phyloP scores from a whole-genome alignment of 371 early-diverging fungal genomes.

The Lichtheimia ramosa region DNA sequence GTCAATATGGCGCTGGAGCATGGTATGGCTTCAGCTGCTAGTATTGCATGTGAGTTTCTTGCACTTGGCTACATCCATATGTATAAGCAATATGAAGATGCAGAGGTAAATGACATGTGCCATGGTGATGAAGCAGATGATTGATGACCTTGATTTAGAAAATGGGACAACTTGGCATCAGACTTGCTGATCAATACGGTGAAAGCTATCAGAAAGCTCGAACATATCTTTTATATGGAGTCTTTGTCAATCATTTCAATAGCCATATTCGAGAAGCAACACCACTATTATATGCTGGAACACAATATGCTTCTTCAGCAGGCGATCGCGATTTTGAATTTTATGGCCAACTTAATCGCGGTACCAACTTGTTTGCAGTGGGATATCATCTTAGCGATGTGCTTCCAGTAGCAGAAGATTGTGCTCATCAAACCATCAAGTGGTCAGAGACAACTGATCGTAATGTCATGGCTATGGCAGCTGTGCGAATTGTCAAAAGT shows the following conservation, averaged over 20 bases:
- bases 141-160: not conserved
- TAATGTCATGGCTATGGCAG: slow-evolving; percentile 29
- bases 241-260: slow-evolving; percentile 33
- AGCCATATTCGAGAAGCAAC: slow-evolving; percentile 26
- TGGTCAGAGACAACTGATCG: slow-evolving; percentile 33
- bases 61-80: slow-evolving; percentile 28
- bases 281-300: too few relatives aligned
- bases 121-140: too few relatives aligned
- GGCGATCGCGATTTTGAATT: slow-evolving; percentile 46
- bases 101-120: slow-evolving; percentile 11
- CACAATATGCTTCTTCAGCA: slow-evolving; percentile 13
- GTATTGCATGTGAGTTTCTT: slow-evolving; percentile 28
- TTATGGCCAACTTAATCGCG: slow-evolving; percentile 3
- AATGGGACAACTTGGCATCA: slow-evolving; percentile 31
- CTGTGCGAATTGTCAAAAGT: slow-evolving; percentile 42
- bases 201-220: slow-evolving; percentile 33
- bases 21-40: slow-evolving; percentile 27
- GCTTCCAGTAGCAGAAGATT: slow-evolving; percentile 28
- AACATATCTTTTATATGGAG: slow-evolving; percentile 23
- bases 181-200: slow-evolving; percentile 24
- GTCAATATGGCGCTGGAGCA: slow-evolving; percentile 27
- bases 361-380: too few relatives aligned
- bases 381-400: slow-evolving; percentile 20
- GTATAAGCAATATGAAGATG: slow-evolving; percentile 23
- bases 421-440: slow-evolving; percentile 34